Conservation (phyloP, 768 basidiomycete species). For the Amyloporia xantha region DNA sequence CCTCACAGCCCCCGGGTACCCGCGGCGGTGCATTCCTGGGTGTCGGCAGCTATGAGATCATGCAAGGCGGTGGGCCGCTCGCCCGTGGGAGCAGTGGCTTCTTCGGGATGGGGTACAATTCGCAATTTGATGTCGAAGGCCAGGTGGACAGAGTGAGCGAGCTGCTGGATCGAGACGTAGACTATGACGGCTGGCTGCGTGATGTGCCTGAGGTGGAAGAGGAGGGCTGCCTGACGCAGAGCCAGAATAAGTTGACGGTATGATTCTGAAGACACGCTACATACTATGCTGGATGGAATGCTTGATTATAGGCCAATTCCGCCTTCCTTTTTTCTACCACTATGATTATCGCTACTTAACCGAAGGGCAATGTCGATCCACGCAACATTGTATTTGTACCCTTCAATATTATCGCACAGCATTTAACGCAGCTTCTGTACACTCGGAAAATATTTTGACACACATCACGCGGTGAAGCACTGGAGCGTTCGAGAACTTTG, state of each 20-base stretch:
- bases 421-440: too few relatives aligned
- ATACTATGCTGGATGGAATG: not conserved
- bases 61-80: conserved; percentile 4
- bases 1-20: conserved; percentile 25
- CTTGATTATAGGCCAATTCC: not conserved
- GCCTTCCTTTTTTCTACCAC: not conserved
- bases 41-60: not conserved
- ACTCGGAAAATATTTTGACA: too few relatives aligned
- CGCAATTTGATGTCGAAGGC: conserved; percentile 54
- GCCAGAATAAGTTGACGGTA: not conserved
- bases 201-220: conserved; percentile 31
- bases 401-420: too few relatives aligned
- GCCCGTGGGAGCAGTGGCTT: conserved; percentile 21
- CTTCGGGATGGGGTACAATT: conserved; percentile 42
- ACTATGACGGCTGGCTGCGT: conserved; percentile 47
- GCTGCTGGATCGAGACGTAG: conserved; percentile 51
- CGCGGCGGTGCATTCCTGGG: not conserved
- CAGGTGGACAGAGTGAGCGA: conserved; percentile 47
- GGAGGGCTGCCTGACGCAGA: conserved; percentile 4
- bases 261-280: not conserved
- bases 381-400: too few relatives aligned
- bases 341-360: not conserved
- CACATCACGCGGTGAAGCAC: too few relatives aligned
- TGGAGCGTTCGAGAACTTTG: too few relatives aligned
- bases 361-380: too few relatives aligned